Base-by-base conservation (phyloP, 1,284 basidiomycete species). In the Ceratobasidium sp. region DNA sequence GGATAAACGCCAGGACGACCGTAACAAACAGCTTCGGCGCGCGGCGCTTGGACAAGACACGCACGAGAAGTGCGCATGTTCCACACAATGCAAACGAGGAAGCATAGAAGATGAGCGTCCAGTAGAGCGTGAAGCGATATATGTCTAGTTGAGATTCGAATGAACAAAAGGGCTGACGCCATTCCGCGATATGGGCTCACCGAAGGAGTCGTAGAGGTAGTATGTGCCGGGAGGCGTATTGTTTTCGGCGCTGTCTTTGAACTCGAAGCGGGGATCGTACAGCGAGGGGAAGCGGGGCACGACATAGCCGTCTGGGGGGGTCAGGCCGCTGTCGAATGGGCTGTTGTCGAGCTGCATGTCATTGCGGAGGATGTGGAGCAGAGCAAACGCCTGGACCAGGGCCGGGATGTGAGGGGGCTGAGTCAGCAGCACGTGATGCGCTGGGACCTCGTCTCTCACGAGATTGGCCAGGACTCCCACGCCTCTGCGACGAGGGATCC, bases 101-200 rank as follows among this genome's bases (percentile, higher is more conserved):
- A 43, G 78, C 77, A 48, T 81, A 73, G 43, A 82, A 76, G 60
- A 81, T 77, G 41, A 83, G 75, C 12, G 80, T 81, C 82, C 82
- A 83, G 76, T 80, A 82, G 32, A 83, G 76, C 1, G 81, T 82
- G 75, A 80, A 83, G 18, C 77, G 76, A 80, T 81, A 83, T 61
- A 83, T 81, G 23, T 79, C 82, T 83, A 73, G 1, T 43, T 57
- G 50, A 52, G 39, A 59, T 55, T 12, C 55, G 61, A 52, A 52
- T 64, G 61, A 34, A 30, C 28, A 14, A 65, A n/a, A 46, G 21
- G 45, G 41, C 18, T 34, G 23, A 30, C 6, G 52, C 5, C 23
- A 28, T 12, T 14, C 2, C 5, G 46, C 46, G 52, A 48, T 10
- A 2, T 26, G 46, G 52, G 50, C 71, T 43, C 46, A 76, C 75